A percentile compares a stretch with the other conserved stretches of the same genome.
phyloP scores from a whole-genome alignment of 176 grass and related monocot genomes.

The Chrysopogon serrulatus region DNA sequence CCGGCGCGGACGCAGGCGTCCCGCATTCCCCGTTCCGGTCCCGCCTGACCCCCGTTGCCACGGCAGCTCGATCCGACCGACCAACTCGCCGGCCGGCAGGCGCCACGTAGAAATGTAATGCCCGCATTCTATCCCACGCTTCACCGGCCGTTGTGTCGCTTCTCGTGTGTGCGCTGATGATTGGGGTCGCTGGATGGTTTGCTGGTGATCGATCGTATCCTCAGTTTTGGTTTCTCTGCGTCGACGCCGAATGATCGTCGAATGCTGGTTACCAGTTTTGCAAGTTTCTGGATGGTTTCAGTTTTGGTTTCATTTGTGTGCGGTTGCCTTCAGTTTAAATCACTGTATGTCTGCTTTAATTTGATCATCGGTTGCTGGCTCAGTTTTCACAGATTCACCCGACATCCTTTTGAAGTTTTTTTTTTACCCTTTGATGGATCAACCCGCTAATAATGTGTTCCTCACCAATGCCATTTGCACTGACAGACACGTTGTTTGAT shows the following conservation, averaged over 20 bases:
- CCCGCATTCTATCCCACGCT: neutral
- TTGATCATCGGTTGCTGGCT: neutral
- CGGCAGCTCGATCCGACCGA: slow-evolving; percentile 13
- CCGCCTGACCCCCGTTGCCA: neutral
- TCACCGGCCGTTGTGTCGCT: neutral
- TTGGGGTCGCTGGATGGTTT: neutral
- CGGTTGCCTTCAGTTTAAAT: neutral
- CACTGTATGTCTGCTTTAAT: neutral
- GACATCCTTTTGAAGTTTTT: neutral
- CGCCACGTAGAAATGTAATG: neutral
- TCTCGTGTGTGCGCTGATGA: neutral
- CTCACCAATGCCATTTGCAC: neutral
- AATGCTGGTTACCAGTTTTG: neutral
- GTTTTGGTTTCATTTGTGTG: neutral
- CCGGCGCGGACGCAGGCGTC: neutral
- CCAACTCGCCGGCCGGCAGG: neutral
- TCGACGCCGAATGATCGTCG: neutral
- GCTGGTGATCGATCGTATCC: neutral
- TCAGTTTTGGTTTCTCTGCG: neutral
- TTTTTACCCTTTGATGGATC: neutral
- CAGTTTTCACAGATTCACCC: neutral
- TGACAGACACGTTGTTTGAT: neutral
- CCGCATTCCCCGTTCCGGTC: slow-evolving; percentile 2
- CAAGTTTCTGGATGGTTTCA: neutral
- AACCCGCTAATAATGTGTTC: neutral